Evolutionary conservation across 176 grass and related monocot genomes (phyloP), one percentile per base, ranked within the genome.

Genomic region (Cenchrus americanus): DNA sequence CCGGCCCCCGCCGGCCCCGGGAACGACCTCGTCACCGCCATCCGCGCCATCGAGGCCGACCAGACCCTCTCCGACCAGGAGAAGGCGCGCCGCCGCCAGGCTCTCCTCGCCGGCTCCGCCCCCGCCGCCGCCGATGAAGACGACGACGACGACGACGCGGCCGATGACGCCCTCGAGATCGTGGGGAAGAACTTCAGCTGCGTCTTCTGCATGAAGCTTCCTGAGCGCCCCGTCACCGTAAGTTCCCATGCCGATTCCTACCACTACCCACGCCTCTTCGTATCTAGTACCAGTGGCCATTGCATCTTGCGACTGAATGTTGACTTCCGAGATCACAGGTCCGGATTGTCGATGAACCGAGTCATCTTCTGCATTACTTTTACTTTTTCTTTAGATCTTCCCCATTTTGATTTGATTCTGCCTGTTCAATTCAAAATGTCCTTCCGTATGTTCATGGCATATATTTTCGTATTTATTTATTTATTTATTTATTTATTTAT

Each of bases 201-300:
- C 79, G 71, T 90, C 43, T 95, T 98, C 79, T 98, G 96, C 78
- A 90, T 98, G 85, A 90, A 98, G 60, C 84, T 95, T n/a, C 96
- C 93, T 1, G 93, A 98, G 1, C 91, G 96, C 7, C 96, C 96
- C 46, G 96, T 98, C 69, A 95, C 96, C 6, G 93, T 98, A 63
- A 94, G 82, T 14, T 34, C 3, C 10, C n/a, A 12, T 12, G 12
- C 58, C 58, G 58, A 61, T 23, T 26, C 9, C 8, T 40, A 11
- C 44, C 60, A 42, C 55, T 37, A 37, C 0, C 14, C 34, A 1
- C 11, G 23, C 2, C 8, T 27, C 14, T 5, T 60, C 53, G 62
- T 18, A 5, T 57, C 14, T 17, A 6, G 14, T 24, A 59, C 21
- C 8, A 10, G 34, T 37, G 34, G 34, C 34, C 34, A 37, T 3